These are phyloP conservation scores for Mortierella alpina DNA, from an alignment of 192 early-diverging fungal species.

Conservation along the genomic window DNA sequence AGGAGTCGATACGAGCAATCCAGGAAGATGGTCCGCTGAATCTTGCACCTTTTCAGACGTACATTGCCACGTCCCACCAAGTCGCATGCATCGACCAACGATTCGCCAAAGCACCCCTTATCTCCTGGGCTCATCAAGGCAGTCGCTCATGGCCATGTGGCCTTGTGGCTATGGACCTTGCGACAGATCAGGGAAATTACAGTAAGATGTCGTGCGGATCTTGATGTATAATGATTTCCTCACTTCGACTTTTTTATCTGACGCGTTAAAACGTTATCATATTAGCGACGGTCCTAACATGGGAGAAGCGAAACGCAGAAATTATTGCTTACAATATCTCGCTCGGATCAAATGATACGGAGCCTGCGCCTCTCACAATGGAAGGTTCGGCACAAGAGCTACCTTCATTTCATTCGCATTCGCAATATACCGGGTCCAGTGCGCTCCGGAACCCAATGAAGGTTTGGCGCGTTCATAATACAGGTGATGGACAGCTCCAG, in stretches of 20 bases:
- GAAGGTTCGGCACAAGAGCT: conserved; percentile 15
- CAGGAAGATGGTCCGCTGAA: conserved; percentile 10
- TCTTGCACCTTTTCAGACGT: conserved; percentile 24
- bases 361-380: conserved; percentile 3
- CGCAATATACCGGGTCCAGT: conserved; percentile 37
- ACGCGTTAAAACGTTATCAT: background rate
- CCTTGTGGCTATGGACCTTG: conserved; percentile 21
- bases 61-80: conserved; percentile 30
- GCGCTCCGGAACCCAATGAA: conserved; percentile 20
- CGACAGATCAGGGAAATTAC: background rate
- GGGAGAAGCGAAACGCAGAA: conserved; percentile 23
- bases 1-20: conserved; percentile 20
- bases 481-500: background rate
- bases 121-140: conserved; percentile 28
- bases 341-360: conserved; percentile 8
- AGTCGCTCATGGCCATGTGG: conserved; percentile 25
- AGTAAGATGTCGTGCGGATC: conserved; percentile 1
- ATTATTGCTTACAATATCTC: conserved; percentile 33
- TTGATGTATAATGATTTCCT: background rate
- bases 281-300: conserved; percentile 24
- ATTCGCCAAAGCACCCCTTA: conserved; percentile 24
- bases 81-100: conserved; percentile 35
- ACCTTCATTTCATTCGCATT: conserved; percentile 30
- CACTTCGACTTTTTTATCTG: background rate
- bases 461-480: background rate